Evolutionary conservation across 1,284 basidiomycete genomes (phyloP).

Genomic region (Prillingera fragicola): DNA sequence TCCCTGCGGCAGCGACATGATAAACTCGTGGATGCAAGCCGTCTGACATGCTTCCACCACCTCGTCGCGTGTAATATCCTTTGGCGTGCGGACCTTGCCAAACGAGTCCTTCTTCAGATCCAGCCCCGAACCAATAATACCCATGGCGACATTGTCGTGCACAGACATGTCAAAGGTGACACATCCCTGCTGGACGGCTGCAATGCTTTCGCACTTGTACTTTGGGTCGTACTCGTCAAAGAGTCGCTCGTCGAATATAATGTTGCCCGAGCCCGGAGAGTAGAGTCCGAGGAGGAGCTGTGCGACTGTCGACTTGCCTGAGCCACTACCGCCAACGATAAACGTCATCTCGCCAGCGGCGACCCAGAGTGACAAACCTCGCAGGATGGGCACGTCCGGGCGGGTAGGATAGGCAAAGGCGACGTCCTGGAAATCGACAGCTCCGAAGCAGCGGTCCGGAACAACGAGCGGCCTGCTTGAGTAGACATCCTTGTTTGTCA

Average conservation of each 20-base stretch:
- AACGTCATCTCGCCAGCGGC: conserved; percentile 83
- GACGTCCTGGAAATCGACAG: conserved; percentile 69
- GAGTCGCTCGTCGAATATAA: conserved; percentile 78
- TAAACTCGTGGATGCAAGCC: conserved; percentile 83
- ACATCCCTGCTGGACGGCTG: conserved; percentile 69
- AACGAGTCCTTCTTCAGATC: conserved; percentile 35
- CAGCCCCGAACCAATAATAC: conserved; percentile 56
- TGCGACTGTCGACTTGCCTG: conserved; percentile 88
- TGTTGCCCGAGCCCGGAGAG: conserved; percentile 55
- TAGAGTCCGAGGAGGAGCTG: conserved; percentile 78
- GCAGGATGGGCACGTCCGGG: conserved; percentile 48
- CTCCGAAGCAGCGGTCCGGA: conserved; percentile 60
- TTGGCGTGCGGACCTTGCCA: conserved; percentile 28
- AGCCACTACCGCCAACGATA: conserved; percentile 85
- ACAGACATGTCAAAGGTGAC: conserved; percentile 76
- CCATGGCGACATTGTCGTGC: conserved; percentile 84
- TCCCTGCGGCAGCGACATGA: conserved; percentile 72
- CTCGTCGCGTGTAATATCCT: conserved; percentile 59
- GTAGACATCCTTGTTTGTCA: not conserved
- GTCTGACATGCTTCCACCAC: conserved; percentile 76
- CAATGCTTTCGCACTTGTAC: conserved; percentile 69
- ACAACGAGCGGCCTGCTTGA: no score
- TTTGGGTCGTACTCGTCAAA: conserved; percentile 66
- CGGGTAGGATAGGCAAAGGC: conserved; percentile 84
- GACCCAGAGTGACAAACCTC: conserved; percentile 56